phyloP scores from a whole-genome alignment of 2,329 filamentous ascomycete species.

The Lachnellula occidentalis region DNA sequence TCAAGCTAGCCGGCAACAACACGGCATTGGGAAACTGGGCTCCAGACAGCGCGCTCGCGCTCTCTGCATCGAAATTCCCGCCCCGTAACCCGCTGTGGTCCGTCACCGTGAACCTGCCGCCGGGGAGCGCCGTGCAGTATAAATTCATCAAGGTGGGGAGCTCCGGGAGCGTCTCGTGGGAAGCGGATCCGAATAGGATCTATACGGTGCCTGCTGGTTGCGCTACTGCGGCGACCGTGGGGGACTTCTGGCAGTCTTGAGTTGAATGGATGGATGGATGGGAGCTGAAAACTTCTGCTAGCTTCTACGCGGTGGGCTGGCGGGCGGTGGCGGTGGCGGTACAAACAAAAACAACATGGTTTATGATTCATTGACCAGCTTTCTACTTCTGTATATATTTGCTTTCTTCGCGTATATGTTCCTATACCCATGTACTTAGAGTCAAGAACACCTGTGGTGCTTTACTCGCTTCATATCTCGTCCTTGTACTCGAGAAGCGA shows the following conservation, averaged over 20 bases:
- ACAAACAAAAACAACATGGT: no score
- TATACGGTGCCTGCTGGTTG: constrained; percentile 17
- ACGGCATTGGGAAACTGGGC: constrained; percentile 58
- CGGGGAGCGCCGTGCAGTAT: constrained; percentile 54
- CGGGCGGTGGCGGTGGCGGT: no score
- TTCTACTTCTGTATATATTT: no score
- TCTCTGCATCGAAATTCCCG: constrained; percentile 57
- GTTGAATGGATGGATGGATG: neutral
- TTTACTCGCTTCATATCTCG: no score
- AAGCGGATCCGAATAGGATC: constrained; percentile 38
- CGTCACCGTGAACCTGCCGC: constrained; percentile 45
- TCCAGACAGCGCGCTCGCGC: constrained; percentile 43
- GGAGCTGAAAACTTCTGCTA: no score
- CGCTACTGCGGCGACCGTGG: constrained; percentile 12
- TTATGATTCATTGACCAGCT: no score
- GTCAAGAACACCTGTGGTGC: no score
- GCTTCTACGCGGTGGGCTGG: no score
- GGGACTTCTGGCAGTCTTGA: constrained; percentile 12
- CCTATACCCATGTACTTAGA: no score
- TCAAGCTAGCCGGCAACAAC: constrained; percentile 59
- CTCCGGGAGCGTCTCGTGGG: constrained; percentile 54
- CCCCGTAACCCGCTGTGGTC: constrained; percentile 55
- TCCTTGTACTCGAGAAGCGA: no score
- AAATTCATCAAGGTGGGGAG: constrained; percentile 59
- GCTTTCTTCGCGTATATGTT: no score